Conservation (phyloP, 208 protist species). For the Leptomonas pyrrhocoris region DNA sequence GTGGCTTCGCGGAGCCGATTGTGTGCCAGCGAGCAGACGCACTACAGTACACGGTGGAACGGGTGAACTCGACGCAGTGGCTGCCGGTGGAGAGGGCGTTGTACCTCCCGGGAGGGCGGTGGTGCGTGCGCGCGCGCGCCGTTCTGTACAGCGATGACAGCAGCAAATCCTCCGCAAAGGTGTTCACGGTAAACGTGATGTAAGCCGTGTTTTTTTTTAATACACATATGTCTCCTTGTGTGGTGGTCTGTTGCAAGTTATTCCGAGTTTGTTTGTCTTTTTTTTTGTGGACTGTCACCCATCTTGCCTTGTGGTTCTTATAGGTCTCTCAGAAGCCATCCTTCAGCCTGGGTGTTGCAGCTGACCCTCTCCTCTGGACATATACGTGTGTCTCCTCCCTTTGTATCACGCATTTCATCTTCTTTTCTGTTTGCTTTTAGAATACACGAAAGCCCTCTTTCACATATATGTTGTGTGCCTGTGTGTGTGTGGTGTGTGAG, state of each 20-base stretch:
- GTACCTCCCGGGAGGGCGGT: conserved; percentile 71
- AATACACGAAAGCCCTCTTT: too few relatives aligned
- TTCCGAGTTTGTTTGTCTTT: conserved; percentile 3
- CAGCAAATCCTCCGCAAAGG: conserved; percentile 50
- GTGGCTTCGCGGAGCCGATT: conserved; percentile 6
- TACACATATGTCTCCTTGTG: too few relatives aligned
- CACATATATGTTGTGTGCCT: too few relatives aligned
- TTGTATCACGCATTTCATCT: background rate
- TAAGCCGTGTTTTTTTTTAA: conserved; percentile 7
- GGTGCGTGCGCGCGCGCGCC: conserved; percentile 75
- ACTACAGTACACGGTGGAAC: conserved; percentile 64
- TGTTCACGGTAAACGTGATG: conserved; percentile 71
- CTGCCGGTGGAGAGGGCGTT: conserved; percentile 46
- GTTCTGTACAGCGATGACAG: conserved; percentile 35
- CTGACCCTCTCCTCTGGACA: background rate
- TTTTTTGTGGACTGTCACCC: background rate
- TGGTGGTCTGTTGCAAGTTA: too few relatives aligned
- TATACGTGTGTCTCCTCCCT: background rate
- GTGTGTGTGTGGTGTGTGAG: too few relatives aligned
- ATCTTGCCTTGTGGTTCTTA: too few relatives aligned
- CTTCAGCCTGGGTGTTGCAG: too few relatives aligned
- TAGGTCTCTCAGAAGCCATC: too few relatives aligned
- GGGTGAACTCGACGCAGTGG: conserved; percentile 62
- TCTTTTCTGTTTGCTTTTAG: conserved; percentile 13
- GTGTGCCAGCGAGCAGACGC: conserved; percentile 34